Evolutionary conservation across 2,329 filamentous ascomycete genomes (phyloP), one percentile per base, ranked within the genome.

Genomic region (Phyllosticta citrichinensis): DNA sequence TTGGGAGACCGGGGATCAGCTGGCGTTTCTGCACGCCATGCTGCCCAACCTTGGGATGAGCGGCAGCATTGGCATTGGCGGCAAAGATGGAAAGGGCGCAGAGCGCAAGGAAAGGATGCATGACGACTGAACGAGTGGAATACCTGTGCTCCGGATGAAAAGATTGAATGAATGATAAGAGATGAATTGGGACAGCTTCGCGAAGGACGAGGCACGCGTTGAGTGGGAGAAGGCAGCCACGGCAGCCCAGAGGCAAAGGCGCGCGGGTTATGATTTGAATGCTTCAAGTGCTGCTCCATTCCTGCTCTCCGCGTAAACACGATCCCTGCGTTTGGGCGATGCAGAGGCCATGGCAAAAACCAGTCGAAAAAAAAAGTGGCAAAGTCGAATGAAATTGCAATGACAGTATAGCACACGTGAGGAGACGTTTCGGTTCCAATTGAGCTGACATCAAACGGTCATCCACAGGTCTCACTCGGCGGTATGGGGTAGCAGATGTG

Each of bases 21-120:
- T 53, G 52, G 52, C 52, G 52, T 27, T 53, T 25, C 52, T 53
- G 52, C 20, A 53, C 1, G 19, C 10, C 25, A 12, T 53, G 52
- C 52, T 19, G 19, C 52, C 25, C 25, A 11, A 53, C 14, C 25
- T 27, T 53, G 52, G 58, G 40, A 47, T 47, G 17, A 19, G 40
- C 40, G 17, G 40, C 40, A 5, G 12, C 40, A 47, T 47, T 47
- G 40, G 40, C 40, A n/a, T 47, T n/a, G 40, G 40, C 14, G 14
- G 40, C 40, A 61, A 61, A 17, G 59, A 61, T 50, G 5, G 59
- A 22, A 61, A 61, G 55, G 10, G 55, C 59, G 55, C 55, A 57
- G n/a, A 61, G 54, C 55, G 59, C 55, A 25, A 47, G 27, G 27
- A 50, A 61, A 24, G 27, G 24, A 57, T 35, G 53, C 55, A 57